Conservation (phyloP, 2,329 filamentous ascomycete species). For the Trichoderma sp. region DNA sequence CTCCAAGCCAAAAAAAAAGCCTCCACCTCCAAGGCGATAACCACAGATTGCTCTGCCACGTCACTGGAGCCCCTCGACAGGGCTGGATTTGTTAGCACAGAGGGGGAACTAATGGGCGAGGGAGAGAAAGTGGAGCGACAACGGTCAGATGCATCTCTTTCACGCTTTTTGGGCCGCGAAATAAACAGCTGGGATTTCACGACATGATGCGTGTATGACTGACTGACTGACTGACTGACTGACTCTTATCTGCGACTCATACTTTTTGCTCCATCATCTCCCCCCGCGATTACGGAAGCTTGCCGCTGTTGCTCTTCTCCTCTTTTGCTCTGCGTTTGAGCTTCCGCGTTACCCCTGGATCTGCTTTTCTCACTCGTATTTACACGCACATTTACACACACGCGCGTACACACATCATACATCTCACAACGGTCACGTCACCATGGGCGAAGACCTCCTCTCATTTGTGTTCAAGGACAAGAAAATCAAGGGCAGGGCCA, state of each 20-base stretch:
- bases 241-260: conserved; percentile 3
- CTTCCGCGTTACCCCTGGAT: not conserved
- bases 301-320: not conserved
- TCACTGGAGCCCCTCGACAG: conserved; percentile 6
- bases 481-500: not conserved
- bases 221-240: too few relatives aligned
- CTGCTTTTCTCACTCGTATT: not conserved
- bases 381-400: not conserved
- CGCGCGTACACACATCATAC: not conserved
- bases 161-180: conserved; percentile 15
- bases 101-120: not conserved
- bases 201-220: conserved; percentile 4
- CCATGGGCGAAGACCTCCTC: conserved; percentile 16
- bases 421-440: not conserved
- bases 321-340: not conserved
- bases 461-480: conserved; percentile 14
- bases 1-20: conserved; percentile 10
- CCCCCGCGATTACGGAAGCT: not conserved
- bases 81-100: not conserved
- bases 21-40: not conserved
- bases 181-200: not conserved
- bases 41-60: conserved; percentile 16
- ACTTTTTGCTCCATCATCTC: not conserved
- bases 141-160: conserved; percentile 14
- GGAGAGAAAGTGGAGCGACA: conserved; percentile 11